A percentile compares a stretch with the other conserved stretches of the same genome.
These are phyloP conservation scores for Sporothrix euskadiensis DNA, from an alignment of 2,329 filamentous ascomycete genomes.

Conservation along the genomic window DNA sequence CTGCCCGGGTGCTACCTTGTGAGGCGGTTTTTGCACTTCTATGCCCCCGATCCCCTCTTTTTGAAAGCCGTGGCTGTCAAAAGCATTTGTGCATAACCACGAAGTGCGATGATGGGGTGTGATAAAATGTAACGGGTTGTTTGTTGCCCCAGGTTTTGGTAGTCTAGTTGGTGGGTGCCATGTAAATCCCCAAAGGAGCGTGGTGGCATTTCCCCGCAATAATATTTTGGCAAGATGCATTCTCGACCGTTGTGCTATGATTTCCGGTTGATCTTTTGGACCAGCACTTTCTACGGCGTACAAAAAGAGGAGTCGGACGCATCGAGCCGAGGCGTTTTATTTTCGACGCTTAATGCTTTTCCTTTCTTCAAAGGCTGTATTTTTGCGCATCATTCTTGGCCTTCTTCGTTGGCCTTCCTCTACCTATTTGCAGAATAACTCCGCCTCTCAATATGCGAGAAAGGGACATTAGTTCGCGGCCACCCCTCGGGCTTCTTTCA, in stretches of 20 bases:
- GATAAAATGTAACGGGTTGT: background rate
- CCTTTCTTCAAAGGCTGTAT: background rate
- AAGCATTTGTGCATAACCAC: background rate
- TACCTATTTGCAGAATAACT: background rate
- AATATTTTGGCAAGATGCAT: background rate
- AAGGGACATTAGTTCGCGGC: background rate
- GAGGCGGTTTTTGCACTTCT: background rate
- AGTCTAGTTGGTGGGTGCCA: background rate
- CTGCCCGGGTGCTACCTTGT: background rate
- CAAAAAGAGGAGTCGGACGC: constrained; percentile 4
- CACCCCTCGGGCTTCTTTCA: background rate
- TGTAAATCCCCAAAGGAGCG: background rate
- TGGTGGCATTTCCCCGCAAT: constrained; percentile 13
- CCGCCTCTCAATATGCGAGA: background rate
- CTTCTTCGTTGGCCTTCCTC: background rate
- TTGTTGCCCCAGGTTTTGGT: background rate
- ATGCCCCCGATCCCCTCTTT: background rate
- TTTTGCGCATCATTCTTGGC: background rate
- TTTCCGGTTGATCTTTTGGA: background rate
- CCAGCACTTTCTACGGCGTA: background rate
- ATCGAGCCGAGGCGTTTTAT: constrained; percentile 9
- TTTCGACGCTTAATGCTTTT: background rate
- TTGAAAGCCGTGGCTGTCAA: background rate
- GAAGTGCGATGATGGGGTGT: background rate
- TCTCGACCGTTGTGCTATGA: background rate